phyloP scores from a whole-genome alignment of 176 grass and related monocot genomes.

The Oryza meyeriana region DNA sequence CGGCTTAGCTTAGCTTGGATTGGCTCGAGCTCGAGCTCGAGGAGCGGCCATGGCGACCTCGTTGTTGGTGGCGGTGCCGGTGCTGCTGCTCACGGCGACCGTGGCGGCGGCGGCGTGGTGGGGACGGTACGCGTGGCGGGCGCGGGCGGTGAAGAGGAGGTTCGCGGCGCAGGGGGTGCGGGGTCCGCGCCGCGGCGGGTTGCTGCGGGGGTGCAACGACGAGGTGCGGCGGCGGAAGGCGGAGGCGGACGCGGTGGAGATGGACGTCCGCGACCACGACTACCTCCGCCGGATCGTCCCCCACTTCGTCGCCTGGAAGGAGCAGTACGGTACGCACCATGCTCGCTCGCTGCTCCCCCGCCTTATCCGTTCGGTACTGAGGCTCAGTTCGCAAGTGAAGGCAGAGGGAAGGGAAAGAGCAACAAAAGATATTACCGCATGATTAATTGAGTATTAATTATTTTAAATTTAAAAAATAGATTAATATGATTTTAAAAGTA shows the following conservation, averaged over 20 bases:
- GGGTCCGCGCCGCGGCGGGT: conserved; percentile 37
- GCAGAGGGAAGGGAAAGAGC: too few species aligned
- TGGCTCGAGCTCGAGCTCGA: neutral
- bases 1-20: too few species aligned
- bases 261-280: conserved; percentile 40
- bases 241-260: neutral
- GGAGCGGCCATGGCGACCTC: neutral
- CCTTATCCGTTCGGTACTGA: too few species aligned
- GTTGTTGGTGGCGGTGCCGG: neutral
- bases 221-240: conserved; percentile 31
- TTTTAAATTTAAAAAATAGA: too few species aligned
- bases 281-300: conserved; percentile 19
- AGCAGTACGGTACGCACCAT: conserved; percentile 35
- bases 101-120: conserved; percentile 19
- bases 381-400: too few species aligned
- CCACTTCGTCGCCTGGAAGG: conserved; percentile 33
- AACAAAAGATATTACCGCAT: too few species aligned
- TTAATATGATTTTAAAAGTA: too few species aligned
- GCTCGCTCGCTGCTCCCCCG: too few species aligned
- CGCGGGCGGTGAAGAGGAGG: conserved; percentile 4
- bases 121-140: conserved; percentile 30
- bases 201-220: conserved; percentile 17
- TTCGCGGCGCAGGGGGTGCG: conserved; percentile 40
- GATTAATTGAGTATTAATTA: too few species aligned
- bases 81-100: neutral